Conservation (phyloP, 768 basidiomycete genomes). For the Chalciporus chontae region DNA sequence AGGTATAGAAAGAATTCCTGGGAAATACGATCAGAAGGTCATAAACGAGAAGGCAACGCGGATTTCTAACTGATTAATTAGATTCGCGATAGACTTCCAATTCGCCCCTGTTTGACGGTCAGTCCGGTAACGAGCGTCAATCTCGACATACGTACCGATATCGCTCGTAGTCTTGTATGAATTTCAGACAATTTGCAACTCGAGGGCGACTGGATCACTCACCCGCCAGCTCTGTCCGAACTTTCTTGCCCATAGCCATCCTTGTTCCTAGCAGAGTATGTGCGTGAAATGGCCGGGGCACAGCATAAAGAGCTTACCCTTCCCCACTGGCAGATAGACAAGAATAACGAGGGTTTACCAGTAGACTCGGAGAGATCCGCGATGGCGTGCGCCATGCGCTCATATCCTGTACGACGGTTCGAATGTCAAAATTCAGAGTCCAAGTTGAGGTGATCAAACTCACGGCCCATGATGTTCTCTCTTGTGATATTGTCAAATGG, state of each 20-base stretch:
- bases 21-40: not conserved
- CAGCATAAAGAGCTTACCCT: conserved; percentile 37
- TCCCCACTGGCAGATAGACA: conserved; percentile 70
- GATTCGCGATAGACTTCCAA: conserved; percentile 49
- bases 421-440: not conserved
- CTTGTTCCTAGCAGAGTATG: conserved; percentile 44
- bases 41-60: not conserved
- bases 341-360: conserved; percentile 51
- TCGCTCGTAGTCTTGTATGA: conserved; percentile 45
- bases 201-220: conserved; percentile 14
- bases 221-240: conserved; percentile 69
- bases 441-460: conserved; percentile 15
- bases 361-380: conserved; percentile 42
- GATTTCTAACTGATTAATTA: conserved; percentile 49
- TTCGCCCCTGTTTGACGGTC: conserved; percentile 34
- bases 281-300: not conserved
- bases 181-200: conserved; percentile 1
- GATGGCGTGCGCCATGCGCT: conserved; percentile 60
- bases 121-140: conserved; percentile 1
- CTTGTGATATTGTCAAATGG: conserved; percentile 55
- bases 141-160: conserved; percentile 34
- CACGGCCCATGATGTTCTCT: conserved; percentile 54
- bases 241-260: conserved; percentile 58
- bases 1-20: conserved; percentile 66
- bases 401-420: conserved; percentile 42